These are phyloP conservation scores for Hibiscus tridactylites DNA, from an alignment of 345 rosid genomes.

Conservation along the genomic window DNA sequence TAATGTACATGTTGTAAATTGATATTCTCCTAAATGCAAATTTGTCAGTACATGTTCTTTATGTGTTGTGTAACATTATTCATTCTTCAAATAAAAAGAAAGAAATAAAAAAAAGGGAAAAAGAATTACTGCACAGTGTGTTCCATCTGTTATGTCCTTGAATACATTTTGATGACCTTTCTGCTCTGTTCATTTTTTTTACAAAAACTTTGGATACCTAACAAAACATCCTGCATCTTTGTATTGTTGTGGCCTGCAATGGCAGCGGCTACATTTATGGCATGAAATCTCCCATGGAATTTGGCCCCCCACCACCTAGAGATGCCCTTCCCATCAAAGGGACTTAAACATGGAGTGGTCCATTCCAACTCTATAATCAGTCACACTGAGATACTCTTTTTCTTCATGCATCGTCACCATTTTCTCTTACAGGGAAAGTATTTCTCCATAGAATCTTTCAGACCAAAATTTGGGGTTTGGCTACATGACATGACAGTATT, in stretches of 20 bases:
- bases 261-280: constrained; percentile 17
- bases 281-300: constrained; percentile 14
- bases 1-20: constrained; percentile 77
- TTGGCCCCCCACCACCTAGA: constrained; percentile 23
- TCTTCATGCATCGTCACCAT: neutral
- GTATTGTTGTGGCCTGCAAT: constrained; percentile 30
- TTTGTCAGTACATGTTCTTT: constrained; percentile 47
- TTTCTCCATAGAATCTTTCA: neutral
- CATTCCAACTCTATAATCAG: neutral
- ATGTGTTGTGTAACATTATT: constrained; percentile 35
- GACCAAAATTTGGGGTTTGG: neutral
- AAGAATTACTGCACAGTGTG: neutral
- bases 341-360: constrained; percentile 15
- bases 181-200: neutral
- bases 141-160: neutral
- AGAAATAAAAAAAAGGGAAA: constrained; percentile 1
- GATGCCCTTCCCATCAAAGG: constrained; percentile 21
- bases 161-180: neutral
- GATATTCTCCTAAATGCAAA: constrained; percentile 25
- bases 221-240: constrained; percentile 16
- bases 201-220: constrained; percentile 33
- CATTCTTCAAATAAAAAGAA: constrained; percentile 7
- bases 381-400: neutral
- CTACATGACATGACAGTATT: neutral
- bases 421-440: neutral